These are phyloP conservation scores for Solanum arcanum DNA, from an alignment of 257 asterid genomes.

Conservation along the genomic window DNA sequence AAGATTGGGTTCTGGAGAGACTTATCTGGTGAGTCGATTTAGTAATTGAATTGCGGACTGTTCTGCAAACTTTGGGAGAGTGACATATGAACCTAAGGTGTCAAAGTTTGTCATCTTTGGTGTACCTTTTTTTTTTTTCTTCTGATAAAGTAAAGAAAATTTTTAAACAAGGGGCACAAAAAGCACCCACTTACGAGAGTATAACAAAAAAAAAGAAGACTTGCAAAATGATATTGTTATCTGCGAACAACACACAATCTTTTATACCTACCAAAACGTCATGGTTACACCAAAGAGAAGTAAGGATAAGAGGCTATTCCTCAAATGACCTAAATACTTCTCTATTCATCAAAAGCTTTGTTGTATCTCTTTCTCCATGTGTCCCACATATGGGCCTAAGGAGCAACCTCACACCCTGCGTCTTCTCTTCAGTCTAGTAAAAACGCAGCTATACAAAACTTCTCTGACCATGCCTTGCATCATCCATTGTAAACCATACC, in stretches of 20 bases:
- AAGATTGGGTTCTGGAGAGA: not conserved
- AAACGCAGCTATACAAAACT: not conserved
- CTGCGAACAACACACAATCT: not conserved
- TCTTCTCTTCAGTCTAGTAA: not conserved
- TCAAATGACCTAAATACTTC: not conserved
- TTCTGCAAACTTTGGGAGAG: not conserved
- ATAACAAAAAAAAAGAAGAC: not conserved
- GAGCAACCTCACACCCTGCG: not conserved
- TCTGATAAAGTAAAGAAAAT: not conserved
- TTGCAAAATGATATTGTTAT: not conserved
- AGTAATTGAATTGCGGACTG: not conserved
- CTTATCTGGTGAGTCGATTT: not conserved
- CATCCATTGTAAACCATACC: not conserved
- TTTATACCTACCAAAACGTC: not conserved
- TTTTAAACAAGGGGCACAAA: not conserved
- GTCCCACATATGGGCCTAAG: not conserved
- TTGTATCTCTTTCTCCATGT: not conserved
- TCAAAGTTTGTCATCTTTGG: not conserved
- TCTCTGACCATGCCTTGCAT: not conserved
- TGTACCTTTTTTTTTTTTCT: not conserved
- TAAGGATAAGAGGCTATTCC: not conserved
- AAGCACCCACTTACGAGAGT: not conserved
- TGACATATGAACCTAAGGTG: not conserved
- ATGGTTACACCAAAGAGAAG: not conserved
- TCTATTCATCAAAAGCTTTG: not conserved